phyloP scores from a whole-genome alignment of 2,329 filamentous ascomycete species.

The Sphaceloma murrayae region DNA sequence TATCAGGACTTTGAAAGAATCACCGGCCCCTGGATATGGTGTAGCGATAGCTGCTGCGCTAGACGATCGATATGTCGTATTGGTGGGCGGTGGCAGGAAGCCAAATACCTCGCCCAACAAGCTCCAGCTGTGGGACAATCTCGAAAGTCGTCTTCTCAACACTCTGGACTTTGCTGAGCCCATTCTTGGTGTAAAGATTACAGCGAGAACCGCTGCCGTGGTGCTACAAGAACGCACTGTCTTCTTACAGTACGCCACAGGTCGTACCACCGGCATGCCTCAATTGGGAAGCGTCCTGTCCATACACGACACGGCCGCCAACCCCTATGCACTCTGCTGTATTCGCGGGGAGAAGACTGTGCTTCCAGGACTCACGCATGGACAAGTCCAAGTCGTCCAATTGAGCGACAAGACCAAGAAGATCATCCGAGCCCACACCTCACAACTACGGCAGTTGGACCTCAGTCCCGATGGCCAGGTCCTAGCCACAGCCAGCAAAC shows the following conservation, averaged over 20 bases:
- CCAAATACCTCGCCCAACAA: slow-evolving; percentile 85
- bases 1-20: slow-evolving; percentile 25
- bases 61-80: slow-evolving; percentile 56
- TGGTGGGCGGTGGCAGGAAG: slow-evolving; percentile 77
- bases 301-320: slow-evolving; percentile 77
- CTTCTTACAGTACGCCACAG: slow-evolving; percentile 37
- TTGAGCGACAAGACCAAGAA: slow-evolving; percentile 70
- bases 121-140: slow-evolving; percentile 87
- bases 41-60: slow-evolving; percentile 26
- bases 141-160: slow-evolving; percentile 63
- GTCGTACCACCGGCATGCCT: slow-evolving; percentile 38
- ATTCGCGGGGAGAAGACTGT: slow-evolving; percentile 64
- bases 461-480: slow-evolving; percentile 72
- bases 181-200: slow-evolving; percentile 69
- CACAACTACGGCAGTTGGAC: slow-evolving; percentile 65
- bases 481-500: slow-evolving; percentile 83
- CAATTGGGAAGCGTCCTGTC: slow-evolving; percentile 35
- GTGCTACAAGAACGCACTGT: slow-evolving; percentile 44
- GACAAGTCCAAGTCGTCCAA: slow-evolving; percentile 83
- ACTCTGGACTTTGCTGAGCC: slow-evolving; percentile 70
- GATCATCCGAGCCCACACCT: slow-evolving; percentile 85
- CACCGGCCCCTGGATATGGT: slow-evolving; percentile 20
- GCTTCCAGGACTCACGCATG: slow-evolving; percentile 77
- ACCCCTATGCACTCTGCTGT: slow-evolving; percentile 70
- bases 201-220: slow-evolving; percentile 66